Evolutionary conservation across 208 protist species (phyloP).

Genomic region (Trypanosoma mega): DNA sequence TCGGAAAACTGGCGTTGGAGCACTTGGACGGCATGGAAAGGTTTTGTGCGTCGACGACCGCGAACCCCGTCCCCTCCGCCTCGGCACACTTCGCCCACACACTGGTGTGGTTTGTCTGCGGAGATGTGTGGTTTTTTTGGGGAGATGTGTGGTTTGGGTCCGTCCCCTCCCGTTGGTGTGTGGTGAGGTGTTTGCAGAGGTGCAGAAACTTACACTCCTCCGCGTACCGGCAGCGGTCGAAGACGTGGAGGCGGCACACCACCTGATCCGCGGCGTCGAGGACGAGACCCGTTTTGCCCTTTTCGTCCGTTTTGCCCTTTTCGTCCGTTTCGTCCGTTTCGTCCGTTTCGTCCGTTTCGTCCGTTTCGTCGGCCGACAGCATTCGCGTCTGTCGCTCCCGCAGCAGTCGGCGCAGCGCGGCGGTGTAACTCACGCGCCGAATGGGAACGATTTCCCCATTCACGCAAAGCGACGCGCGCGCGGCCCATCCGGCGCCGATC

Average conservation of each 20-base stretch:
- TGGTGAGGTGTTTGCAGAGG: conserved; percentile 65
- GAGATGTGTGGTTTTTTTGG: too few relatives aligned
- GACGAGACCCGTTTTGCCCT: neutral
- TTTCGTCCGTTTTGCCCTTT: neutral
- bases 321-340: neutral
- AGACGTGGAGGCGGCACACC: conserved; percentile 64
- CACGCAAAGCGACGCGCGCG: too few relatives aligned
- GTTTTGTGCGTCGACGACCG: too few relatives aligned
- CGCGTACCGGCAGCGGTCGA: conserved; percentile 74
- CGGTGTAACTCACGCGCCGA: conserved; percentile 60
- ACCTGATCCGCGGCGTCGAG: conserved; percentile 16
- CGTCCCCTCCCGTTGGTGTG: too few relatives aligned
- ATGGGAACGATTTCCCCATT: conserved; percentile 39
- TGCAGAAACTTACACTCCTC: conserved; percentile 85
- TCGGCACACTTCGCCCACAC: too few relatives aligned
- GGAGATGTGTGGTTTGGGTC: too few relatives aligned
- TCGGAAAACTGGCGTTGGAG: too few relatives aligned
- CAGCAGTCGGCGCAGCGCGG: conserved; percentile 51
- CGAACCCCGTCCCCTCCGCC: too few relatives aligned
- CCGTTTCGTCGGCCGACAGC: conserved; percentile 24
- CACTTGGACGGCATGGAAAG: too few relatives aligned
- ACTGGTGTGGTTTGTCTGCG: too few relatives aligned
- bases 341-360: neutral
- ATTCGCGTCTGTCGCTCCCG: conserved; percentile 28
- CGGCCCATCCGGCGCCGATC: too few relatives aligned